Evolutionary conservation across 1,284 basidiomycete genomes (phyloP), one percentile per base, ranked within the genome.

Genomic region (Irpex rosettiformis): DNA sequence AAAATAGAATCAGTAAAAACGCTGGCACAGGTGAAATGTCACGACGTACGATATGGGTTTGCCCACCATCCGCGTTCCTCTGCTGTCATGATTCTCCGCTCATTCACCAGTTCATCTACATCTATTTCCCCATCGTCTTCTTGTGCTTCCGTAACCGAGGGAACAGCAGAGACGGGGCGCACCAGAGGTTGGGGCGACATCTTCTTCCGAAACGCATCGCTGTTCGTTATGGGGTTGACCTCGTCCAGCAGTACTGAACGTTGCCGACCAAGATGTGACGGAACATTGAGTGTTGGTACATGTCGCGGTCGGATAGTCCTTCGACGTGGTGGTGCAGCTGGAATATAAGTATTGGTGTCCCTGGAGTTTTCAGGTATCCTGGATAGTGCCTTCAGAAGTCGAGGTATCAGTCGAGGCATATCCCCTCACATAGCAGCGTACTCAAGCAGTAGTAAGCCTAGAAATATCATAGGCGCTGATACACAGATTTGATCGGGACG

Each of bases 391-490:
- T 75, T 68, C 49, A 83, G 69, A 13, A 89, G 81, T 66, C 86
- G 85, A 52, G 83, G 81, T 57, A 89, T 71, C 66, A 89, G 75
- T 65, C 86, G 86, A 67, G 85, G 82, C 87, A 89, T 89, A 58
- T 57, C 56, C 51, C 42, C 55, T 33, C 22, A 21, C 22, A 37
- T 16, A 7, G 7, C 6, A 37, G 33, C 33, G 6, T 6, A 6
- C 33, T 7, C 33, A 7, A 16, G 33, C 33, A 7, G 33, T 16
- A 6, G n/a, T n/a, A n/a, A n/a, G n/a, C n/a, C n/a, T n/a, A n/a
- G n/a, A n/a, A n/a, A n/a, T n/a, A n/a, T n/a, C n/a, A n/a, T n/a
- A 33, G 30, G 30, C 30, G 30, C 30, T 33, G 6, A 13, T 33
- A 33, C 13, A 13, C 13, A 33, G 30, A 33, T 33, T 33, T 5